Percentiles rank a stretch among this genome's conserved stretches.
These are phyloP conservation scores for Verbena officinalis DNA, from an alignment of 257 asterid species.

Conservation along the genomic window DNA sequence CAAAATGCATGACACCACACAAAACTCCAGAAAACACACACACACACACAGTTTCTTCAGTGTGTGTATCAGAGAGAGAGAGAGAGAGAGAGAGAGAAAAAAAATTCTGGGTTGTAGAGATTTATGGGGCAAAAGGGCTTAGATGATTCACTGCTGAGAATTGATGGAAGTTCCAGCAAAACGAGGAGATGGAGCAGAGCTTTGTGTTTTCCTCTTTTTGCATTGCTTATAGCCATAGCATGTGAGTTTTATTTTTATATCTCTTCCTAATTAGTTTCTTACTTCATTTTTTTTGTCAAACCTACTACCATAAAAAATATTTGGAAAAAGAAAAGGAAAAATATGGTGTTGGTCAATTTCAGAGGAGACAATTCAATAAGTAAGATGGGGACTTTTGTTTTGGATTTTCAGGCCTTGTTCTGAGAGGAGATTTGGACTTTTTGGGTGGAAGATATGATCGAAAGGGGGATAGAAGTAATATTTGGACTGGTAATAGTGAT, in stretches of 20 bases:
- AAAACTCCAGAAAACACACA: neutral
- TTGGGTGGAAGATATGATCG: conserved; percentile 21
- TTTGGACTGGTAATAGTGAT: conserved; percentile 29
- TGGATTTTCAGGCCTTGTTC: conserved; percentile 29
- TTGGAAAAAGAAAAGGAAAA: neutral
- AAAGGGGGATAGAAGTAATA: conserved; percentile 6
- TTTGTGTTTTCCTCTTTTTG: conserved; percentile 28
- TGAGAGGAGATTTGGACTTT: conserved; percentile 19
- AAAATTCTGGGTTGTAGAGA: neutral
- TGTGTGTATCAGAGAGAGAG: neutral
- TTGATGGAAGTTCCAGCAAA: conserved; percentile 16
- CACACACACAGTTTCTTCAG: neutral
- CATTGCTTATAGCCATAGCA: conserved; percentile 31
- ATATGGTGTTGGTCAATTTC: too few relatives aligned
- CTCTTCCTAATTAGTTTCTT: neutral
- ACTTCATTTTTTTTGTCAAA: neutral
- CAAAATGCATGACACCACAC: neutral
- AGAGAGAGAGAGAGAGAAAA: conserved; percentile 15
- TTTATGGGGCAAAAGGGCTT: conserved; percentile 30
- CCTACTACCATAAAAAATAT: neutral
- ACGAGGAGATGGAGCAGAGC: conserved; percentile 27
- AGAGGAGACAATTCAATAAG: neutral
- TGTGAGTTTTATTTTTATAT: conserved; percentile 37
- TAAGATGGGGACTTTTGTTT: too few relatives aligned
- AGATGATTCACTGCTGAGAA: conserved; percentile 34